phyloP scores from a whole-genome alignment of 2,329 filamentous ascomycete species.

The Trichoderma sp. region DNA sequence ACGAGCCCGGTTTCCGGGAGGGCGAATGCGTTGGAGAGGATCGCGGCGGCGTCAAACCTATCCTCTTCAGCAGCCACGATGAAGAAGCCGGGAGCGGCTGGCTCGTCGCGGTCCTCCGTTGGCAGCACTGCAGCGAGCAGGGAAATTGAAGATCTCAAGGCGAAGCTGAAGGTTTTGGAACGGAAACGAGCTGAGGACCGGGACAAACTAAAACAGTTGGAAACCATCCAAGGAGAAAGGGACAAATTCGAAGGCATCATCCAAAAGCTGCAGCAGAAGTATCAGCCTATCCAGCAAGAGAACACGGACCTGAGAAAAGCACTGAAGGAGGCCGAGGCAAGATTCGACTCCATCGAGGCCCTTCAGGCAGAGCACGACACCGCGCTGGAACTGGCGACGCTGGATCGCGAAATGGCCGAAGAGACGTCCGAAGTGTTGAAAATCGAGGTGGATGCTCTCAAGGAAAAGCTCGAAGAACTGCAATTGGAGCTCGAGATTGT shows the following conservation, averaged over 20 bases:
- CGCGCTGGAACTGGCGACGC: slow-evolving; percentile 78
- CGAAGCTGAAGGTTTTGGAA: slow-evolving; percentile 83
- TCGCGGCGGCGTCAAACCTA: slow-evolving; percentile 46
- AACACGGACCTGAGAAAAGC: slow-evolving; percentile 74
- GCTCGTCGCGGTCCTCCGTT: slow-evolving; percentile 43
- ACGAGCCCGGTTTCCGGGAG: slow-evolving; percentile 55
- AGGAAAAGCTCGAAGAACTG: slow-evolving; percentile 77
- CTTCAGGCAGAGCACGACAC: slow-evolving; percentile 83
- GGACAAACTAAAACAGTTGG: slow-evolving; percentile 78
- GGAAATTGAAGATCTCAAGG: slow-evolving; percentile 84
- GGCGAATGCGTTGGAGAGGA: slow-evolving; percentile 55
- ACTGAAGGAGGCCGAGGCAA: slow-evolving; percentile 73
- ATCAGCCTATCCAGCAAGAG: slow-evolving; percentile 81
- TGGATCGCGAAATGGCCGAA: slow-evolving; percentile 96
- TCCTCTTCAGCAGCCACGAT: slow-evolving; percentile 39
- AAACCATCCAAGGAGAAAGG: slow-evolving; percentile 73
- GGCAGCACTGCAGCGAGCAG: slow-evolving; percentile 57
- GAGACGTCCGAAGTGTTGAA: slow-evolving; percentile 84
- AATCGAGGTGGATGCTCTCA: slow-evolving; percentile 75
- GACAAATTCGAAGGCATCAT: slow-evolving; percentile 83
- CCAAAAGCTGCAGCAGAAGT: slow-evolving; percentile 87
- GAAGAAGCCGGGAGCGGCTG: slow-evolving; percentile 36
- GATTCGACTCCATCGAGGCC: slow-evolving; percentile 67
- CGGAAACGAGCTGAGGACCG: slow-evolving; percentile 84
- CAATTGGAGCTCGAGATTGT: slow-evolving; percentile 87